Base-by-base conservation (phyloP, 1,284 basidiomycete species). In the Abortiporus biennis region DNA sequence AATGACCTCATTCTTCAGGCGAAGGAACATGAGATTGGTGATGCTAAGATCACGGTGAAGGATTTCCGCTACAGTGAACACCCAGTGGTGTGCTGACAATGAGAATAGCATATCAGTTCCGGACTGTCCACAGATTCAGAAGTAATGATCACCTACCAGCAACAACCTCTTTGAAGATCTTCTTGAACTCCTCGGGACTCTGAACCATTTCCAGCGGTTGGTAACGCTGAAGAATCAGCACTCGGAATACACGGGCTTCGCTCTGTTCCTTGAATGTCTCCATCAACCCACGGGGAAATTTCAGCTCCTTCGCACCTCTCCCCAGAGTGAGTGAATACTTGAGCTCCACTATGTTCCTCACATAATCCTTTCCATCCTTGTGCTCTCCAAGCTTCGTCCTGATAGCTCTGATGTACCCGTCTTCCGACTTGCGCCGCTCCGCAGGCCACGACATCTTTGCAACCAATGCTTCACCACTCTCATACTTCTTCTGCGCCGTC, bases 21-120 rank as follows among this genome's bases (percentile, higher is more conserved):
- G 16, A 12, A 5, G 6, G 17, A 25, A 38, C 58, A 63, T 62
- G 19, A 63, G 40, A 42, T 60, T 62, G 17, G 41, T 50, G 17
- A 49, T 49, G 40, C 54, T 61, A 24, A 61, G 45, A 38, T 62
- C 59, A 22, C 54, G 49, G 44, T 62, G 57, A 9, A 50, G 36
- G 27, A 45, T 47, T 13, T 31, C 30, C 11, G 38, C 40, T 4
- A 24, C 32, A 19, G 42, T 24, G 15, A 23, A 49, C 1, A 43
- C 36, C 35, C 43, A 47, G 11, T 42, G 20, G 22, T 50, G 49
- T 2, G 32, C 50, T 50, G 33, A 1, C 23, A 23, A 23, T 13
- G 13, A 1, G 6, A 6, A 2, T 13, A 36, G 6, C 23, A 25
- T 16, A 40, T n/a, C 13, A 23, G 4, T 21, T 33, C 31, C n/a